Evolutionary conservation across 371 early-diverging fungal species (phyloP).

Genomic region (Synchytrium microbalum): DNA sequence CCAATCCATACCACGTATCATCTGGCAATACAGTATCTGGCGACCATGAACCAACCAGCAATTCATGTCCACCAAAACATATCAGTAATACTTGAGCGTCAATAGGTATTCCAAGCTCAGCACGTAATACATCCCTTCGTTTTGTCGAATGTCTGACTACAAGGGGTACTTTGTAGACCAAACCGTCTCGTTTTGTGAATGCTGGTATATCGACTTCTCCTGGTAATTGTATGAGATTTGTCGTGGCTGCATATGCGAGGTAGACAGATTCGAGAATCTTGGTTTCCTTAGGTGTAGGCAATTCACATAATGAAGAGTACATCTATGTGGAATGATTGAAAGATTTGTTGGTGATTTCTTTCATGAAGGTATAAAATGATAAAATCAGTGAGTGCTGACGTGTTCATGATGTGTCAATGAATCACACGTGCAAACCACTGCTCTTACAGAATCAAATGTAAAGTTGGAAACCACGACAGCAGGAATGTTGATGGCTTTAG

Average conservation of each 20-base stretch:
- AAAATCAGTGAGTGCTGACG: too few species aligned
- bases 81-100: background rate
- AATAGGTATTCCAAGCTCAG: background rate
- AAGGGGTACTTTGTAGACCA: background rate
- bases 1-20: conserved; percentile 1
- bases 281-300: background rate
- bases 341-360: too few species aligned
- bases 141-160: background rate
- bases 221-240: background rate
- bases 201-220: background rate
- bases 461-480: background rate
- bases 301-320: background rate
- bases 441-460: background rate
- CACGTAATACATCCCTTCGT: background rate
- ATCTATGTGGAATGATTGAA: too few species aligned
- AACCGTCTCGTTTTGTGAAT: background rate
- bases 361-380: too few species aligned
- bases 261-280: background rate
- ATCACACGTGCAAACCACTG: too few species aligned
- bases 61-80: conserved; percentile 1
- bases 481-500: background rate
- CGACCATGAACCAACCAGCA: background rate
- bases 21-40: background rate
- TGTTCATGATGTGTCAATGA: too few species aligned
- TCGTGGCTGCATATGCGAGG: background rate